Evolutionary conservation across 2,329 filamentous ascomycete genomes (phyloP).

Genomic region (Colletotrichum horii): DNA sequence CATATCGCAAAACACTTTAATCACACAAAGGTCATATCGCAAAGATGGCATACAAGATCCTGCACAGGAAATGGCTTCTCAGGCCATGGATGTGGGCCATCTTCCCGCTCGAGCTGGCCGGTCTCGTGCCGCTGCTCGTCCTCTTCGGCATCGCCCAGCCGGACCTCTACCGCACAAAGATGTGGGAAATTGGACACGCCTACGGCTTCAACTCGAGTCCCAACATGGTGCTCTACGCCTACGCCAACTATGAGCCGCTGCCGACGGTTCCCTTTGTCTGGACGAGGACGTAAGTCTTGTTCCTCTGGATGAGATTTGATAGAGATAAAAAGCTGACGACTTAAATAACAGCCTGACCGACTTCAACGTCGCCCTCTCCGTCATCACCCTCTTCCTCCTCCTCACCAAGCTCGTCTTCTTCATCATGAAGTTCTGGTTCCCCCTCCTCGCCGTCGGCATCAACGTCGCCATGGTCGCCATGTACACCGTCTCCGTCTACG

Average conservation of each 20-base stretch:
- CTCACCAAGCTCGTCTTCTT: slow-evolving; percentile 72
- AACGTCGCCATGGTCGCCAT: slow-evolving; percentile 64
- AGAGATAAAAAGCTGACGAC: not conserved
- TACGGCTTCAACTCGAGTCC: slow-evolving; percentile 79
- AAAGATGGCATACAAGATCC: slow-evolving; percentile 55
- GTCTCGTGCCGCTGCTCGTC: slow-evolving; percentile 69
- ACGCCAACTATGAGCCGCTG: slow-evolving; percentile 71
- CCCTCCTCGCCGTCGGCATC: slow-evolving; percentile 64
- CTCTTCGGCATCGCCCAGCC: slow-evolving; percentile 76
- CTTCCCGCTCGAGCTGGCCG: slow-evolving; percentile 69
- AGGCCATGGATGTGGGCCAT: slow-evolving; percentile 65
- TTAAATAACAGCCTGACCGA: slow-evolving; percentile 65
- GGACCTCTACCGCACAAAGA: slow-evolving; percentile 71
- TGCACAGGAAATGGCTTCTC: slow-evolving; percentile 65
- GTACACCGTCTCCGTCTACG: slow-evolving; percentile 70
- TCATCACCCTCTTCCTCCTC: slow-evolving; percentile 78
- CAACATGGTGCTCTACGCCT: slow-evolving; percentile 71
- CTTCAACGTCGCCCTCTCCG: slow-evolving; percentile 78
- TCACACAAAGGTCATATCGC: not conserved
- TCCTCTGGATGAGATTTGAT: not conserved
- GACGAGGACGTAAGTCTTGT: slow-evolving; percentile 68
- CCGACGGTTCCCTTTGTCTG: slow-evolving; percentile 72
- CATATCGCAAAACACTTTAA: not conserved
- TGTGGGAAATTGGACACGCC: slow-evolving; percentile 76
- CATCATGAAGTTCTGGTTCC: slow-evolving; percentile 75